Percentiles rank a stretch among this genome's conserved stretches.
Evolutionary conservation across 331 rosid genomes (phyloP).

Genomic region (Phaseolus coccineus): DNA sequence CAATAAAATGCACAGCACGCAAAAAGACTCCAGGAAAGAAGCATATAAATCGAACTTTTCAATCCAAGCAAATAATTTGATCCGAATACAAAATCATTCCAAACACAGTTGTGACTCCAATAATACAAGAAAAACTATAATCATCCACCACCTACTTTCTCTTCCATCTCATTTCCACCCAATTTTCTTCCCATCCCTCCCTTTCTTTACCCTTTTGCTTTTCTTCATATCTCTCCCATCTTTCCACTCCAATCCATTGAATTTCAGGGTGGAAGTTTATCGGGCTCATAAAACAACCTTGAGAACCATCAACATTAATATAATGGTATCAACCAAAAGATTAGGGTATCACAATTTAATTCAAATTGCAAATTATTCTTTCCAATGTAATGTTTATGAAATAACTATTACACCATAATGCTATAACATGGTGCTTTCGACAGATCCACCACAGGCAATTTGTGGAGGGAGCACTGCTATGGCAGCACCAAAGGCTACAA

Average conservation of each 20-base stretch:
- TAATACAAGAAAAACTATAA: background rate
- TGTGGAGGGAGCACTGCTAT: background rate
- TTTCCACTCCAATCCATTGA: background rate
- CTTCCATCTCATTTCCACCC: background rate
- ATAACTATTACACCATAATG: no score
- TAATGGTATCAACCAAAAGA: background rate
- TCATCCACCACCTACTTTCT: background rate
- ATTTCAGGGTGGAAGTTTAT: background rate
- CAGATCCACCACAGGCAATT: no score
- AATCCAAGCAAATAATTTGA: background rate
- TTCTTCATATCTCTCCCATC: background rate
- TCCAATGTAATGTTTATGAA: background rate
- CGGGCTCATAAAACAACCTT: background rate
- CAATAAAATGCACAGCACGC: background rate
- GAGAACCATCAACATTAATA: no score
- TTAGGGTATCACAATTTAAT: background rate
- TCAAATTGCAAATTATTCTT: background rate
- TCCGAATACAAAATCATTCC: conserved; percentile 8
- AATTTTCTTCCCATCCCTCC: background rate
- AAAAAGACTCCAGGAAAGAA: background rate
- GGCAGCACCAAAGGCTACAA: background rate
- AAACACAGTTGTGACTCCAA: background rate
- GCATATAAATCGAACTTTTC: background rate
- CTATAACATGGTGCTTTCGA: no score
- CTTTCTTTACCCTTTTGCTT: background rate